Percentiles rank a stretch among this genome's conserved stretches.
Evolutionary conservation across 345 rosid genomes (phyloP).

Genomic region (Raphanus sativus): DNA sequence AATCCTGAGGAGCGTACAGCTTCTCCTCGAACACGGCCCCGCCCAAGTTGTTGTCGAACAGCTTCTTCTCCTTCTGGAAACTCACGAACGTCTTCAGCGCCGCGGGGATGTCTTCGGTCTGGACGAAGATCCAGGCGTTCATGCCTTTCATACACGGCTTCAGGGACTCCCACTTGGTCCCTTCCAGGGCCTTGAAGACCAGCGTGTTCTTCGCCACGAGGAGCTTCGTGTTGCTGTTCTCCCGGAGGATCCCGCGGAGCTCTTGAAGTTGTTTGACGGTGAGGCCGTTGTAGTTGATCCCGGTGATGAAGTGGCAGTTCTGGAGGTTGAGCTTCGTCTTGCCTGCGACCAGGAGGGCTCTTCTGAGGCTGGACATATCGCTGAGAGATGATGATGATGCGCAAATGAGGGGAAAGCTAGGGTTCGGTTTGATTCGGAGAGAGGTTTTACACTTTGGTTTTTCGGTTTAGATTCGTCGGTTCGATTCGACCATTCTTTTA

Average conservation of each 20-base stretch:
- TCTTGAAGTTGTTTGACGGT: constrained; percentile 85
- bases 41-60: constrained; percentile 62
- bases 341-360: constrained; percentile 37
- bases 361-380: constrained; percentile 36
- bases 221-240: constrained; percentile 53
- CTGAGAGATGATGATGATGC: constrained; percentile 11
- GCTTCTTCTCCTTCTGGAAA: constrained; percentile 75
- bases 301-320: constrained; percentile 76
- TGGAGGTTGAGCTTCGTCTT: constrained; percentile 63
- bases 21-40: constrained; percentile 94
- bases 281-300: constrained; percentile 69
- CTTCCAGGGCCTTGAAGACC: constrained; percentile 81
- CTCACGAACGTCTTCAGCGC: constrained; percentile 71
- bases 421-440: constrained; percentile 2
- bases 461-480: background rate
- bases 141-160: constrained; percentile 96
- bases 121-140: constrained; percentile 94
- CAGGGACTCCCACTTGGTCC: constrained; percentile 76
- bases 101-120: constrained; percentile 77
- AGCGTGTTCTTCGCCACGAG: constrained; percentile 84
- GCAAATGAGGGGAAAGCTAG: constrained; percentile 20
- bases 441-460: background rate
- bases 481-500: background rate
- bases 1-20: constrained; percentile 72
- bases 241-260: constrained; percentile 64